Evolutionary conservation across 495 filamentous ascomycete genomes (phyloP), one percentile per base, ranked within the genome.

Genomic region (Penicillium coffeae): DNA sequence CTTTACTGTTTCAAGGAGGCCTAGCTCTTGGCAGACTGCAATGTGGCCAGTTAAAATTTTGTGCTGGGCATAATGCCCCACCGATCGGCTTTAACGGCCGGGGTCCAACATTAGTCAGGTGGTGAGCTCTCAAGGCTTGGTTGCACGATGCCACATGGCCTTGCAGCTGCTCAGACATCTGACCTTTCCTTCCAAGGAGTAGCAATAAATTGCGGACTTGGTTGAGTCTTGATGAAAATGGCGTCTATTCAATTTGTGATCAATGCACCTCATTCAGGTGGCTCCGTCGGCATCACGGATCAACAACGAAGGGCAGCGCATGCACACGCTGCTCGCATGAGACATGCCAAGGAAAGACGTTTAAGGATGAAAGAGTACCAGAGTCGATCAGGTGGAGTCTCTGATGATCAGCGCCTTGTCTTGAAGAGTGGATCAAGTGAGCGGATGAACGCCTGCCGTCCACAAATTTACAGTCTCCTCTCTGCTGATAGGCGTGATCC

Each of bases 291-390:
- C 10, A 30, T 30, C 10, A 30, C 25, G 25, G 25, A 30, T 10
- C 5, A 4, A 14, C 51, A 49, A 75, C 68, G 43, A 8, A 58
- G 42, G 15, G n/a, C 46, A 15, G 52, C 51, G 14, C 58, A 38
- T 8, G 52, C 54, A n/a, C 58, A 62, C 36, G 58, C 55, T 1
- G 58, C 58, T n/a, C 58, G 58, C 20, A 35, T 51, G 1, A 39
- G 51, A 16, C 58, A 61, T 15, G 58, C 58, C 41, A 52, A 51
- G 45, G 51, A 21, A 25, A 18, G 58, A 21, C 58, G 54, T 16
- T 48, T 52, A 6, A 54, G 58, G 16, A 61, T 48, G 8, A 15
- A 47, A 35, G 51, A 58, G 37, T 58, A 61, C 22, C 58, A 61
- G 43, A 48, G 54, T 19, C 54, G 55, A 38, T 55, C 58, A 25